Percentiles rank a stretch among this genome's conserved stretches.
These are phyloP conservation scores for Fusarium tricinctum DNA, from an alignment of 2,329 filamentous ascomycete species.

Conservation along the genomic window DNA sequence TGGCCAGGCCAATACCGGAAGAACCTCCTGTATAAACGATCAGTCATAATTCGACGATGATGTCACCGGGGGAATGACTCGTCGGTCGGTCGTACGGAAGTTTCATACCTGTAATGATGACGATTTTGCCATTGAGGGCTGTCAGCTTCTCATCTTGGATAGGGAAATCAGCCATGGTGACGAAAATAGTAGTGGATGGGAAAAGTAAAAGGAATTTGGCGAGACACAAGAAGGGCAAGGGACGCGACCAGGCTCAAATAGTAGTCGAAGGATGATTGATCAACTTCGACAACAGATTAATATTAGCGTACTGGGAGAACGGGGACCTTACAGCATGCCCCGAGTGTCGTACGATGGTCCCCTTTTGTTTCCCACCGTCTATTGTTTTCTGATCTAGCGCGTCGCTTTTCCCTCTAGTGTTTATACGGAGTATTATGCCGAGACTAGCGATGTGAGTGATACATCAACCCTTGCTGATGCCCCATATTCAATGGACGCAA, in stretches of 20 bases:
- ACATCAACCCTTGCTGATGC: not conserved
- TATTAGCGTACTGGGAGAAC: not conserved
- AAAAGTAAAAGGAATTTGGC: not conserved
- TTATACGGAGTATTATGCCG: not conserved
- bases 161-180: conserved; percentile 59
- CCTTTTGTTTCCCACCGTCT: not conserved
- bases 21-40: conserved; percentile 61
- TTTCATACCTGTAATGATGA: conserved; percentile 62
- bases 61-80: not conserved
- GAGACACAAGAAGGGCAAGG: not conserved
- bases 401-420: too few relatives aligned
- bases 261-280: not conserved
- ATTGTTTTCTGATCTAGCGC: not conserved
- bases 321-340: not conserved
- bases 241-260: not conserved
- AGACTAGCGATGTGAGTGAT: not conserved
- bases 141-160: conserved; percentile 61
- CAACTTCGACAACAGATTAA: not conserved
- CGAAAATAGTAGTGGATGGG: not conserved
- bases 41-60: not conserved
- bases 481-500: not conserved
- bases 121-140: conserved; percentile 62
- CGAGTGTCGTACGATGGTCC: not conserved
- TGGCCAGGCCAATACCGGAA: conserved; percentile 72
- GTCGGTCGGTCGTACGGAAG: not conserved